Base-by-base conservation (phyloP, 2,329 filamentous ascomycete genomes). In the Harringtonia aguacate region DNA sequence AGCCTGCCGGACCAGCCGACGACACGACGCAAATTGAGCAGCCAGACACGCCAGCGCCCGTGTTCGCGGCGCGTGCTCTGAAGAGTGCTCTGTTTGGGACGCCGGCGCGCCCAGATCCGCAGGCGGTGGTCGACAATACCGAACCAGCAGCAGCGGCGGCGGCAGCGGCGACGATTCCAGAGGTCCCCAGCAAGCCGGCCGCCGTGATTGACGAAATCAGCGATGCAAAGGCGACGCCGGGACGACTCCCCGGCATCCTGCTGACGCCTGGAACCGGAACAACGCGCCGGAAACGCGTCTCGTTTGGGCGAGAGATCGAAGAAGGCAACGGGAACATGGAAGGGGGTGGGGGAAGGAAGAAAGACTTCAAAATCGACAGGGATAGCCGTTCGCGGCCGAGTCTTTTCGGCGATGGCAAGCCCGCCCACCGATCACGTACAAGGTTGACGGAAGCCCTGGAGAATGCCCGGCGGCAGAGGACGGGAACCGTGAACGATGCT, bases 11-110 rank as follows among this genome's bases (percentile, higher is more conserved):
- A 9, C 34, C 44, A 41, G 50, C 50, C 50, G 33, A 48, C 46
- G 43, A 20, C 13, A 27, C 18, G 30, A 68, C 63, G 1, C 69
- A 72, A 48, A 52, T 73, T 34, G 77, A 82, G 15, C 66, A 67
- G 28, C 77, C 78, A 33, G 78, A 82, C 52, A 83, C 79, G 15
- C 79, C 79, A 8, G 79, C 76, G 0, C 78, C 79, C 2, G 72
- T 82, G 0, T 83, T 83, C 55, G 79, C 78, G 3, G 78, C 78
- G 31, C 71, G 79, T 47, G 79, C 79, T 7, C 65, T 83, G 55
- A 80, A 75, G 53, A 77, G 70, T 52, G 78, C 75, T 22, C 59
- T 83, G 37, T 82, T 81, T 53, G 79, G 79, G 34, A 77, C 75
- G 4, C 74, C 77, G 12, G 62, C 65, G 14, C 61, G 63, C 27